Percentiles rank a stretch among this genome's conserved stretches.
Evolutionary conservation across 1,284 basidiomycete species (phyloP).

Genomic region (Takashimella tepidaria): DNA sequence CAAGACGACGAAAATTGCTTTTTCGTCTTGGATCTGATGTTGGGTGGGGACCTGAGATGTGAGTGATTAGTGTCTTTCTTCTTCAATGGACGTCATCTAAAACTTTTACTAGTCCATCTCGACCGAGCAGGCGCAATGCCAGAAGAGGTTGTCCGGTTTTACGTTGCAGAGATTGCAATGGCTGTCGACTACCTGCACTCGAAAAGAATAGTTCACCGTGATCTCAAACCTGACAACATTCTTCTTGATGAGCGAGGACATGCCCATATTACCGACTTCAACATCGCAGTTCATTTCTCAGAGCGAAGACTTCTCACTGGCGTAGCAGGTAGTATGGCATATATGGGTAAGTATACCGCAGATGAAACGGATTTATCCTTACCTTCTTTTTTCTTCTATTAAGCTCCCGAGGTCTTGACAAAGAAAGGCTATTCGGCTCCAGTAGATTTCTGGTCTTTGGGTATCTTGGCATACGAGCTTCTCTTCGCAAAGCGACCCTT

Average conservation of each 20-base stretch:
- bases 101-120: slow-evolving; percentile 71
- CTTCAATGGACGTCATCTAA: not conserved
- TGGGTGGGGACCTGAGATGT: slow-evolving; percentile 92
- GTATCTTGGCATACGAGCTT: slow-evolving; percentile 86
- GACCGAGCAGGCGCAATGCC: slow-evolving; percentile 70
- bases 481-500: slow-evolving; percentile 88
- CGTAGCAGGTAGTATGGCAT: slow-evolving; percentile 95
- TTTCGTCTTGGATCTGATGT: slow-evolving; percentile 94
- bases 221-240: slow-evolving; percentile 96
- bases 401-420: slow-evolving; percentile 78
- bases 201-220: slow-evolving; percentile 88
- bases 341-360: slow-evolving; percentile 69
- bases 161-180: slow-evolving; percentile 79
- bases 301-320: slow-evolving; percentile 73
- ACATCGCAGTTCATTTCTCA: slow-evolving; percentile 95
- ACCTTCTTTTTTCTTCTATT: no score
- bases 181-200: slow-evolving; percentile 85
- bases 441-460: slow-evolving; percentile 96
- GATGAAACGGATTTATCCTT: no score
- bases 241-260: slow-evolving; percentile 87
- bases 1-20: slow-evolving; percentile 98
- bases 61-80: slow-evolving; percentile 43
- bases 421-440: slow-evolving; percentile 70
- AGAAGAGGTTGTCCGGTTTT: slow-evolving; percentile 83
- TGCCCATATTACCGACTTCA: slow-evolving; percentile 96